phyloP scores from a whole-genome alignment of 2,329 filamentous ascomycete species.

The Leptographium flavum region DNA sequence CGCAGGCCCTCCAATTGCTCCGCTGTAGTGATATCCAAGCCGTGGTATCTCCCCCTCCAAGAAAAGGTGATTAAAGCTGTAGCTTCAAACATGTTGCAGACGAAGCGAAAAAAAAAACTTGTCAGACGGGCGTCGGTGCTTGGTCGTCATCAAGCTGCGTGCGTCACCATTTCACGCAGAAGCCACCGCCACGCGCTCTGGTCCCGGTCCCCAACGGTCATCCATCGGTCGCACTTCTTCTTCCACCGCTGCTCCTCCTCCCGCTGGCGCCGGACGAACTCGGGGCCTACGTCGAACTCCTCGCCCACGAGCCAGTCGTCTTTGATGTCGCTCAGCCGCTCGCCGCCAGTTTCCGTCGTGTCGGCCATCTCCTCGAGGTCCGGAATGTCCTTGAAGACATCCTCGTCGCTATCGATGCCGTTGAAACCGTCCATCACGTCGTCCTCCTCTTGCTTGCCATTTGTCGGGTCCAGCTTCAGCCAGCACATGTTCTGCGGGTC shows the following conservation, averaged over 20 bases:
- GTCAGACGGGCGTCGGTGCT: background rate
- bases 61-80: background rate
- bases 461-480: conserved; percentile 56
- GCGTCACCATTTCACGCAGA: conserved; percentile 42
- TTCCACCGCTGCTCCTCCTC: conserved; percentile 90
- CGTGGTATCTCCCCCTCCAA: background rate
- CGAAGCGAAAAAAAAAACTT: background rate
- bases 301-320: conserved; percentile 83
- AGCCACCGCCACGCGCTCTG: conserved; percentile 64
- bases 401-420: conserved; percentile 72
- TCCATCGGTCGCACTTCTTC: conserved; percentile 77
- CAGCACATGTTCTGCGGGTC: conserved; percentile 96
- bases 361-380: conserved; percentile 64
- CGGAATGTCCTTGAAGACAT: conserved; percentile 89
- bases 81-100: background rate
- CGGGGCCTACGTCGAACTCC: conserved; percentile 93
- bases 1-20: background rate
- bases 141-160: conserved; percentile 5
- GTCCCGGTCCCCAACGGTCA: conserved; percentile 41
- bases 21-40: background rate
- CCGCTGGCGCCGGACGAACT: conserved; percentile 77
- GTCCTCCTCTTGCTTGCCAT: conserved; percentile 30
- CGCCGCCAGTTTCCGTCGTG: conserved; percentile 31
- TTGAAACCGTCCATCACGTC: conserved; percentile 52
- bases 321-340: conserved; percentile 45